Conservation (phyloP, 345 rosid species). For the Brassica juncea region DNA sequence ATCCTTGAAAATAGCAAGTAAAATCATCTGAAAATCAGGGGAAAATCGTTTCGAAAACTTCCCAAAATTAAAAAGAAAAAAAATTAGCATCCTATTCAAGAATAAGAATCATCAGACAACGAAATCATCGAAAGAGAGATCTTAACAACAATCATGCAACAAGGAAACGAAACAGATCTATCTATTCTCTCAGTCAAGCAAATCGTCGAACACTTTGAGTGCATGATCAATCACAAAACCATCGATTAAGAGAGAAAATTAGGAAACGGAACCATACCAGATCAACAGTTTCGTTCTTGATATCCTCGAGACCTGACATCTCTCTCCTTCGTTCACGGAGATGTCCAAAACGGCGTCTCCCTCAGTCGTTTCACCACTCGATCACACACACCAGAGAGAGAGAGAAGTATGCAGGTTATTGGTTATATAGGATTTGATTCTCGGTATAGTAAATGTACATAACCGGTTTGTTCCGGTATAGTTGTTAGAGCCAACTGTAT, state of each 20-base stretch:
- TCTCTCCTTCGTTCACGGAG: not conserved
- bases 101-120: not conserved
- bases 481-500: too few species aligned
- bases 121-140: conserved; percentile 1
- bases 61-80: not conserved
- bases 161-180: conserved; percentile 28
- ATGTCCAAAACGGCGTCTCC: conserved; percentile 31
- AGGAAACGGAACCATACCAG: conserved; percentile 40
- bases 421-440: too few species aligned
- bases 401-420: not conserved
- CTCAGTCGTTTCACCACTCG: conserved; percentile 39
- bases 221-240: conserved; percentile 1
- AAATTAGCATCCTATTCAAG: conserved; percentile 10
- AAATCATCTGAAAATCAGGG: not conserved
- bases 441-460: too few species aligned
- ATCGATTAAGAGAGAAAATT: not conserved
- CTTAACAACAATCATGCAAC: conserved; percentile 28
- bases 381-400: conserved; percentile 30
- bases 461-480: too few species aligned
- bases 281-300: conserved; percentile 70
- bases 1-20: not conserved
- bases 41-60: not conserved
- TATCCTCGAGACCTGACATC: conserved; percentile 58
- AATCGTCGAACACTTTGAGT: conserved; percentile 37
- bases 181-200: conserved; percentile 29